These are phyloP conservation scores for Talaromyces sp. DNA, from an alignment of 2,329 filamentous ascomycete genomes.

Conservation along the genomic window DNA sequence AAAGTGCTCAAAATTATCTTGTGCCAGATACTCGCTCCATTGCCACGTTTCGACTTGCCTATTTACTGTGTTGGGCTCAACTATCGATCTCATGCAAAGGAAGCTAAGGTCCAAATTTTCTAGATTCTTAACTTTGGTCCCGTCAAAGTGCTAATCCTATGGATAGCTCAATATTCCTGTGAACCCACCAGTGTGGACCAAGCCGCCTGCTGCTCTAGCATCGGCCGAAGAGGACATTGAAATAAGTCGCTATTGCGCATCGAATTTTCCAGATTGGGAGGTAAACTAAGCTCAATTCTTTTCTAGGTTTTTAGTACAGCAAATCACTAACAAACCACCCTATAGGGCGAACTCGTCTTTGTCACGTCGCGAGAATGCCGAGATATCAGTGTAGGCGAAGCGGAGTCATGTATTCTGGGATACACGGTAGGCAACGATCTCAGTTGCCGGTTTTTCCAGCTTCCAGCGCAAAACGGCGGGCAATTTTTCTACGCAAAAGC, in stretches of 20 bases:
- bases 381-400: slow-evolving; percentile 14
- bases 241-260: slow-evolving; percentile 8
- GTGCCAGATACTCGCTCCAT: background rate
- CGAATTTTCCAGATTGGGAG: slow-evolving; percentile 9
- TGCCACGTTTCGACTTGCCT: slow-evolving; percentile 3
- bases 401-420: slow-evolving; percentile 25
- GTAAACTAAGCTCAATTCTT: background rate
- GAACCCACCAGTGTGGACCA: slow-evolving; percentile 10
- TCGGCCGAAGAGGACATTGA: slow-evolving; percentile 4
- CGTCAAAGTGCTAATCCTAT: background rate
- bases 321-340: background rate
- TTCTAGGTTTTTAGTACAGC: background rate
- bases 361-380: slow-evolving; percentile 9
- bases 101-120: background rate
- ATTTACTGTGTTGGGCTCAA: slow-evolving; percentile 9
- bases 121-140: background rate
- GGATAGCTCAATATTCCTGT: slow-evolving; percentile 8
- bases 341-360: slow-evolving; percentile 9
- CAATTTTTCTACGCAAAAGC: slow-evolving; percentile 42
- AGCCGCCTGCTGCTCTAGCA: slow-evolving; percentile 4
- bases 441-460: slow-evolving; percentile 26
- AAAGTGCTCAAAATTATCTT: background rate
- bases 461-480: slow-evolving; percentile 21
- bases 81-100: slow-evolving; percentile 6
- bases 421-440: slow-evolving; percentile 32